A percentile compares a stretch with the other conserved stretches of the same genome.
phyloP scores from a whole-genome alignment of 2,329 filamentous ascomycete species.

The Diaporthe destruens region DNA sequence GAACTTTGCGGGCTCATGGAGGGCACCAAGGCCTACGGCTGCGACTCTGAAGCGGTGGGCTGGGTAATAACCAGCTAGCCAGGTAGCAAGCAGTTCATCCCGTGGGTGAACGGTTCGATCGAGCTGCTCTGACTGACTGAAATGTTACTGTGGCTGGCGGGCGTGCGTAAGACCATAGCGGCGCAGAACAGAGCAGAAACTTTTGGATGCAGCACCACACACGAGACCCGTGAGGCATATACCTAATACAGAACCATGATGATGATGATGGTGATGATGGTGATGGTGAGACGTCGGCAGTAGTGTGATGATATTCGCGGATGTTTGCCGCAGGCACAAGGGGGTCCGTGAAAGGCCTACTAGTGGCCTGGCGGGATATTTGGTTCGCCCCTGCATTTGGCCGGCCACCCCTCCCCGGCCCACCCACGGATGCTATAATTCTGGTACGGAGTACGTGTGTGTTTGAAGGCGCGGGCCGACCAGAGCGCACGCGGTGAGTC shows the following conservation, averaged over 20 bases:
- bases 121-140: background rate
- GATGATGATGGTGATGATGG: no score
- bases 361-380: constrained; percentile 6
- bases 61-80: no score
- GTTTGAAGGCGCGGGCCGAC: no score
- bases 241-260: background rate
- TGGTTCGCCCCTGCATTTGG: constrained; percentile 3
- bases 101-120: no score
- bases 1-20: background rate
- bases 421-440: background rate
- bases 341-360: constrained; percentile 2
- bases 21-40: background rate
- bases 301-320: background rate
- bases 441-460: background rate
- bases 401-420: no score
- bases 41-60: background rate
- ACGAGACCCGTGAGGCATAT: background rate
- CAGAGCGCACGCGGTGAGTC: background rate
- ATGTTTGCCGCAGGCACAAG: background rate
- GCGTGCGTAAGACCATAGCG: background rate
- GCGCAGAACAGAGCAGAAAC: background rate
- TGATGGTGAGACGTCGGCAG: constrained; percentile 20
- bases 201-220: background rate
- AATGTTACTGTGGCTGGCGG: no score
- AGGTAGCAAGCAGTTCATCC: constrained; percentile 9